Base-by-base conservation (phyloP, 169 alveolate genomes). In the Plasmodium vinckei region DNA sequence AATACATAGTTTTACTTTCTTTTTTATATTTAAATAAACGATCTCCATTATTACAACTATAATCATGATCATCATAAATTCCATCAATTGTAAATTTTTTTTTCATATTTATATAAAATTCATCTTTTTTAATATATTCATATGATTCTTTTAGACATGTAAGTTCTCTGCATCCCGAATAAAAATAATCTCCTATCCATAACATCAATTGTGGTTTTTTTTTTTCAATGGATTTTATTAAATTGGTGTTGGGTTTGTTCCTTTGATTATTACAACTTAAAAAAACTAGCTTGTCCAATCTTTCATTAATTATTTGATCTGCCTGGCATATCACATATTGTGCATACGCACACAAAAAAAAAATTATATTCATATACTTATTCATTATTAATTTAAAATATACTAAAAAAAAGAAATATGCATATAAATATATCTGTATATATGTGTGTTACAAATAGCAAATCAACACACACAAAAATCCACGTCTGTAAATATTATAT, bases 31-130 rank as follows among this genome's bases (percentile, higher is more conserved):
- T 51, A 64, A 72, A 92, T 25, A 91, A 71, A 25, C 72, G 59
- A 39, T 93, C 95, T 17, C 97, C 97, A 92, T 95, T 96, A n/a
- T 56, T 68, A 82, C 60, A 87, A 73, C 96, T 96, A 72, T 93
- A 94, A 69, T 95, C 97, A 57, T 95, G 97, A 79, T 95, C 97
- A 70, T 95, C 97, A 93, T 95, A 95, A 13, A 95, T 92, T 12
- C 97, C 97, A 72, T 94, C 96, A n/a, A 92, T 84, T 46, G 69
- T 56, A 64, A 87, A 91, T 17, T 92, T 67, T 17, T 84, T 42
- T 60, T 64, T 87, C 70, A 94, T 77, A 7, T 63, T 71, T 47
- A 63, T 82, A 60, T 87, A 94, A n/a, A 61, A 88, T 54, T 75
- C 61, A 21, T 84, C 89, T 47, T 87, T 72, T 33, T 53, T 77